A percentile compares a stretch with the other conserved stretches of the same genome.
Evolutionary conservation across 2,329 filamentous ascomycete genomes (phyloP).

Genomic region (Chaetomiaceae sp.): DNA sequence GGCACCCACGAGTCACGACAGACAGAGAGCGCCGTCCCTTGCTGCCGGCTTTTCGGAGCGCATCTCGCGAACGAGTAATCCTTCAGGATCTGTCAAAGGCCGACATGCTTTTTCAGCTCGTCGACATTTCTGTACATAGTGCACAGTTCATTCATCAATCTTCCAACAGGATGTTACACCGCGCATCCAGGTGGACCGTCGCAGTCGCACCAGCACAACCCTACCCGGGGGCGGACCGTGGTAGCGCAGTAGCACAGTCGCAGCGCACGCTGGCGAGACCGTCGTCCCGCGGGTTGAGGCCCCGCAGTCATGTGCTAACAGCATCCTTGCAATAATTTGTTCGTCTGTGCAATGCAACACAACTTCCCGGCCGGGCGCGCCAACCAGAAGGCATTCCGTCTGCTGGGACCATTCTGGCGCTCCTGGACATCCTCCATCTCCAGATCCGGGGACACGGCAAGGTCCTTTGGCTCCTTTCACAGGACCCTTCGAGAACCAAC

Average conservation of each 20-base stretch:
- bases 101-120: not conserved
- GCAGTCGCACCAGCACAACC: not conserved
- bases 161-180: not conserved
- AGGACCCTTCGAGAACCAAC: conserved; percentile 9
- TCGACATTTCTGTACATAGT: not conserved
- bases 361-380: conserved; percentile 2
- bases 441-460: conserved; percentile 2
- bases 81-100: conserved; percentile 1
- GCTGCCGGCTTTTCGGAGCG: conserved; percentile 6
- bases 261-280: conserved; percentile 10
- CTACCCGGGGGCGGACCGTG: too few species aligned
- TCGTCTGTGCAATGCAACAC: conserved; percentile 8
- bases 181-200: not conserved
- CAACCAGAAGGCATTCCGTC: not conserved
- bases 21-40: not conserved
- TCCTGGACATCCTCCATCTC: not conserved
- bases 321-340: conserved; percentile 6
- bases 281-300: not conserved
- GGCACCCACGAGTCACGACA: too few species aligned
- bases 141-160: not conserved
- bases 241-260: conserved; percentile 1
- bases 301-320: conserved; percentile 2
- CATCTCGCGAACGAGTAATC: conserved; percentile 1
- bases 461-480: too few species aligned
- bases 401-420: not conserved